phyloP scores from a whole-genome alignment of 2,329 filamentous ascomycete genomes.

The Aureobasidium sp. region DNA sequence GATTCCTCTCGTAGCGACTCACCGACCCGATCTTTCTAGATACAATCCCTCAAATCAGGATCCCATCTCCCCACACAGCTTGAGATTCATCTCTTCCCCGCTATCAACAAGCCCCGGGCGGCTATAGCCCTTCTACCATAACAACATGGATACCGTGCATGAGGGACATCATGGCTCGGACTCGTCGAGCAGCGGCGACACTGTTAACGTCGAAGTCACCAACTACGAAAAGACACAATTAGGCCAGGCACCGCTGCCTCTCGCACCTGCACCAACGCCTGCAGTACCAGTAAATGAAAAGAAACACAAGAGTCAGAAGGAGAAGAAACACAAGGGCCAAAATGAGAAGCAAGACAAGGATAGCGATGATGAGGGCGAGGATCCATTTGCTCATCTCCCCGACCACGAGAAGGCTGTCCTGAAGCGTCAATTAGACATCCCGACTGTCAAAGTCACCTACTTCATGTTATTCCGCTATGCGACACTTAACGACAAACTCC shows the following conservation, averaged over 20 bases:
- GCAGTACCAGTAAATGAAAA: slow-evolving; percentile 24
- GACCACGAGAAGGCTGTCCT: slow-evolving; percentile 32
- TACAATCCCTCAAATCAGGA: background rate
- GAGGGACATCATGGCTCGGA: background rate
- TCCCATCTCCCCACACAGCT: background rate
- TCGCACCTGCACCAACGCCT: slow-evolving; percentile 24
- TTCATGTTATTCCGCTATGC: slow-evolving; percentile 39
- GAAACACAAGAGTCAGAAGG: slow-evolving; percentile 18
- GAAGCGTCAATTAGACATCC: slow-evolving; percentile 35
- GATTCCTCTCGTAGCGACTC: background rate
- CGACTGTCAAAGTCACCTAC: slow-evolving; percentile 37
- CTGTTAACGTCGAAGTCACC: background rate
- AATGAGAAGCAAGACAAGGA: slow-evolving; percentile 14
- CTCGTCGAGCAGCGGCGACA: background rate
- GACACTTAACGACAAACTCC: slow-evolving; percentile 32
- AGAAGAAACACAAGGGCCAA: slow-evolving; percentile 15
- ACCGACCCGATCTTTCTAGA: background rate
- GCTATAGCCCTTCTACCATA: background rate
- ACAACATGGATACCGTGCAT: background rate
- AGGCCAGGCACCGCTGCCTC: slow-evolving; percentile 24
- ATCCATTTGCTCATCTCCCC: slow-evolving; percentile 32
- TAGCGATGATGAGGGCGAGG: slow-evolving; percentile 20
- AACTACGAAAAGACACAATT: slow-evolving; percentile 26
- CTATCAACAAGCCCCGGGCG: slow-evolving; percentile 4
- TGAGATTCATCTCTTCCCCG: background rate